Evolutionary conservation across 2,329 filamentous ascomycete genomes (phyloP).

Genomic region (Penicillium sp.): DNA sequence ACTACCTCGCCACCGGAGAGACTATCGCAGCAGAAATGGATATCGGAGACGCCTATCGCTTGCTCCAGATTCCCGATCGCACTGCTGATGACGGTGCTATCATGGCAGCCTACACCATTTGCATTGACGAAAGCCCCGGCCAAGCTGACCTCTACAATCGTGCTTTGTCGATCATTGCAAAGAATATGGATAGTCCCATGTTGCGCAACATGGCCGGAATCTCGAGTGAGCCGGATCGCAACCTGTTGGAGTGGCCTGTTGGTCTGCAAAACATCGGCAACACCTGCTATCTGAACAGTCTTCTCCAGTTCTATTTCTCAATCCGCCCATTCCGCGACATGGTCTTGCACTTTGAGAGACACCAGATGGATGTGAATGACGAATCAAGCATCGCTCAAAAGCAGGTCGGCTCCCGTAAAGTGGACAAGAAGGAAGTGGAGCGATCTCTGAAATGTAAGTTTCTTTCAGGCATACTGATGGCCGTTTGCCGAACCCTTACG

Average conservation of each 20-base stretch:
- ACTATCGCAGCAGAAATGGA: constrained; percentile 61
- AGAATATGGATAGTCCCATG: constrained; percentile 48
- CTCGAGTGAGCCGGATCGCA: constrained; percentile 38
- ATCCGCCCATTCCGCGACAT: constrained; percentile 81
- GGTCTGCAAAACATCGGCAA: constrained; percentile 94
- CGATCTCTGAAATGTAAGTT: constrained; percentile 75
- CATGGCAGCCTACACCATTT: constrained; percentile 55
- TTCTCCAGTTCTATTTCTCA: constrained; percentile 94
- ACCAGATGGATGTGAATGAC: constrained; percentile 71
- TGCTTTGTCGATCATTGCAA: constrained; percentile 56
- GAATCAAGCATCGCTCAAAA: constrained; percentile 66
- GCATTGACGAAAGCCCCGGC: constrained; percentile 53
- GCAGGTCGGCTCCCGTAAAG: constrained; percentile 74
- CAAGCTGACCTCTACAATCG: constrained; percentile 53
- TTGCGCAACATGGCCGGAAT: constrained; percentile 44
- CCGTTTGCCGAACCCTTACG: background rate
- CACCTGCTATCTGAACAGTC: constrained; percentile 96
- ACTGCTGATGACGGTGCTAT: constrained; percentile 59
- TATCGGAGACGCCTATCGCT: constrained; percentile 58
- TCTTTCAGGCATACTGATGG: background rate
- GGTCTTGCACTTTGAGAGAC: constrained; percentile 75
- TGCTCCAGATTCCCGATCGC: constrained; percentile 60
- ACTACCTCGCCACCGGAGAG: constrained; percentile 60
- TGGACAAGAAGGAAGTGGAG: constrained; percentile 64
- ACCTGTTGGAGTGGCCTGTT: constrained; percentile 69